Base-by-base conservation (phyloP, 1,139 yeast species). In the Pichia sp. region DNA sequence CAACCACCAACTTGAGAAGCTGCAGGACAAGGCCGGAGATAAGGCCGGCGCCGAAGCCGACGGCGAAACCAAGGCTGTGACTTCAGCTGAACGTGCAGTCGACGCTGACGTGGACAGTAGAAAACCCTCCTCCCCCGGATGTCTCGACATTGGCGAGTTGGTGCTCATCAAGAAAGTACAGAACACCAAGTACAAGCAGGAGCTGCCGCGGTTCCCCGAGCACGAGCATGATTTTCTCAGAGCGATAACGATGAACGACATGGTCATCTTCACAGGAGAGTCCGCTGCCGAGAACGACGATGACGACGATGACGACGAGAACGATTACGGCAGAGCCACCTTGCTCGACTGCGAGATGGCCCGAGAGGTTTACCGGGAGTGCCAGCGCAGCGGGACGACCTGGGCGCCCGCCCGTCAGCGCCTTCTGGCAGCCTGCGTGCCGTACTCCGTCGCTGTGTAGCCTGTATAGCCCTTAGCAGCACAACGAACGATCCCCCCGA, bases 241-340 rank as follows among this genome's bases (percentile, higher is more conserved):
- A 50, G 52, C 63, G 6, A 60, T 68, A 1, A 67, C 69, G 1
- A 47, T 71, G 16, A 67, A 71, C 58, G 77, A 74, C 51, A 71
- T 64, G 55, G 48, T 73, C n/a, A 58, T 72, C 3, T 54, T 63
- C 44, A 14, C 36, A 20, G 24, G 24, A 20, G 24, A 20, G 24
- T 20, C 24, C 24, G 3, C 3, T 20, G 16, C 7, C 16, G 7
- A 10, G 2, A 36, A 10, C 38, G 38, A 5, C n/a, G 8, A 12
- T n/a, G 38, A 34, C n/a, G 38, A 34, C 40, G 40, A 36, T 1
- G n/a, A 2, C 27, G 30, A 6, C 33, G 34, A 7, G 12, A 10
- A n/a, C 20, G 20, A 20, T 20, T 2, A 38, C 50, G 43, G 16
- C 30, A 38, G 6, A 52, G 48, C 33, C 49, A 47, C 31, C 62